Base-by-base conservation (phyloP, 495 filamentous ascomycete genomes). In the Penicillium herquei region DNA sequence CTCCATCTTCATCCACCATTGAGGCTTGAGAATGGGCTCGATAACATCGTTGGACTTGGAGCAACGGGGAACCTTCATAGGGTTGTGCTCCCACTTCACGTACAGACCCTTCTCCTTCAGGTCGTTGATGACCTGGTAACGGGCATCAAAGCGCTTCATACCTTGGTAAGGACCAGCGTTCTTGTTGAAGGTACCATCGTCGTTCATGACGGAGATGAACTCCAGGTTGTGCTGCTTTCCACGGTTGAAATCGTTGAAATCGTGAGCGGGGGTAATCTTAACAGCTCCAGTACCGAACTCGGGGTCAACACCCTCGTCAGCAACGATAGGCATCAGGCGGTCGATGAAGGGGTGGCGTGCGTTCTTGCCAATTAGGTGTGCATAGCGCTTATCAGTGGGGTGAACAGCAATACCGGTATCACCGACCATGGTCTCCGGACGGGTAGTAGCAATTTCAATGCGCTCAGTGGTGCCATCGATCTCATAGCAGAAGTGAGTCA, bases 341-440 rank as follows among this genome's bases (percentile, higher is more conserved):
- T 82, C 81, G 26, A 89, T 73, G 64, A 92, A 87, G 18, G 88
- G 88, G 63, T 92, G 88, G 52, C 75, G 70, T 17, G 86, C 88
- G 44, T 75, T 78, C 71, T 88, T 89, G 58, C 87, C 89, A 43
- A 90, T 78, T 47, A 91, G 72, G 66, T 90, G 83, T 69, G 81
- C 63, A 57, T 79, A 72, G 51, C 77, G 74, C 61, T 83, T 84
- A 73, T 90, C 88, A 33, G 84, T 77, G 17, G 88, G 88, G 67
- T 91, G 85, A 13, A 92, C 88, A 50, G 88, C 88, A 61, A 92
- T 84, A 70, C 82, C 88, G 50, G 80, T 81, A 70, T 92, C 88
- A 65, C 88, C 88, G 14, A 90, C 78, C 84, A 92, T 90, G n/a
- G 88, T 92, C 71, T 92, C 88, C 7, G 82, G 82, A 71, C 88